Evolutionary conservation across 495 filamentous ascomycete genomes (phyloP).

Genomic region (Letharia columbiana): DNA sequence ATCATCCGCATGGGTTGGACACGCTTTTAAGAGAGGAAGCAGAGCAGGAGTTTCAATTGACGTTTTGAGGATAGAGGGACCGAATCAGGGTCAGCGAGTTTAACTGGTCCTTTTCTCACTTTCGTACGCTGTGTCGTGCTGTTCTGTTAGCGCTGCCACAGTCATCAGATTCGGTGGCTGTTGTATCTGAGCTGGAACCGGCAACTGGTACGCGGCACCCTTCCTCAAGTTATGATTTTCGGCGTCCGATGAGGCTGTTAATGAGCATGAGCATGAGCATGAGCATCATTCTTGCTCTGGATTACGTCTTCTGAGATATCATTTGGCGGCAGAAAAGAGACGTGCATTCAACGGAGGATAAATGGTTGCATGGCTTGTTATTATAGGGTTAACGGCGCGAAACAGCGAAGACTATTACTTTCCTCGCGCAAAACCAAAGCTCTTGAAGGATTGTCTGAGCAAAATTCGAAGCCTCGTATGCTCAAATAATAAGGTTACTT

Average conservation of each 20-base stretch:
- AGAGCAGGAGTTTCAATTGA: constrained; percentile 23
- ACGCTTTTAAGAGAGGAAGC: constrained; percentile 23
- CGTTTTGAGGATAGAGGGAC: background rate
- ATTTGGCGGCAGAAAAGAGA: background rate
- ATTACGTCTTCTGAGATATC: background rate
- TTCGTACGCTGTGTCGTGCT: background rate
- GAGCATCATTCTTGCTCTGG: background rate
- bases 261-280: background rate
- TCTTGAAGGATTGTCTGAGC: background rate
- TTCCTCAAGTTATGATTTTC: background rate
- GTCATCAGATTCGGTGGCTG: background rate
- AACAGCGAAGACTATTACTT: background rate
- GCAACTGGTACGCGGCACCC: background rate
- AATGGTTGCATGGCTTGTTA: background rate
- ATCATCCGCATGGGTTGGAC: constrained; percentile 19
- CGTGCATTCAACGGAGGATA: background rate
- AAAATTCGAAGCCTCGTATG: background rate
- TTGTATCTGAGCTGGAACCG: background rate
- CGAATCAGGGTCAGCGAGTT: background rate
- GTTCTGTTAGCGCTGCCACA: background rate
- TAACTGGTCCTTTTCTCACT: background rate
- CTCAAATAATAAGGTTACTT: no score
- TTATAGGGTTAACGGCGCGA: background rate
- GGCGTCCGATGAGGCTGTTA: background rate
- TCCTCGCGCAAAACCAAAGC: background rate